Evolutionary conservation across 352 stramenopile genomes (phyloP), one percentile per base, ranked within the genome.

Genomic region (Pythium chondricola): DNA sequence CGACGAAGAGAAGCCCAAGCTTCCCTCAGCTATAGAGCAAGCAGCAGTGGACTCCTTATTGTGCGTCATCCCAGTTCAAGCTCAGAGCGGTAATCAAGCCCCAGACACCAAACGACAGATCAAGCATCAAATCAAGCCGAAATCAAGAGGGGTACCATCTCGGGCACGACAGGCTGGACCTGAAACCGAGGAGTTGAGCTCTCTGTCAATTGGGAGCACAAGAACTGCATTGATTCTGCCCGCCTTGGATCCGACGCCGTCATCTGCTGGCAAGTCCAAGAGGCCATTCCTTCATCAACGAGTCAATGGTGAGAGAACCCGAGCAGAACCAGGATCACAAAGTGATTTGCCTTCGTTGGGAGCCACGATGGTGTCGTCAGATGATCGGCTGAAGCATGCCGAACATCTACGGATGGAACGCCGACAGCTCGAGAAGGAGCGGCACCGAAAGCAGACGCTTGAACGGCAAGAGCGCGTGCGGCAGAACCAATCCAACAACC

Each of bases 391-490:
- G 31, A 58, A 58, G 26, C 68, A 76, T 31, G 72, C 71, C 11
- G 61, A 70, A 18, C 64, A 72, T 24, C 56, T 63, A 17, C 70
- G 75, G 4, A 37, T 31, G 0, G 69, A 84, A 37, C 39, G 77
- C 36, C 66, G 70, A 25, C 46, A 63, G 24, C 37, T 67, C 2
- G 66, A 78, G 20, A 74, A 67, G 49, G 59, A 80, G 5, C 67
- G 71, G 1, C 59, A 80, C 27, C 56, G 59, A 21, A 83, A 77
- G 20, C 67, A 79, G 25, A 43, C 67, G 7, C 6, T 61, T 36
- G 47, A 65, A 29, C 50, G 66, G 58, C 67, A 84, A 43, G 59
- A 80, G 41, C 58, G 69, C n/a, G 43, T 54, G 5, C 63, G 69
- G 4, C 60, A 59, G 17, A 65, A 71, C 27, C n/a, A 54, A 38